These are phyloP conservation scores for Leccinellum rugosiceps DNA, from an alignment of 768 basidiomycete genomes.

Conservation along the genomic window DNA sequence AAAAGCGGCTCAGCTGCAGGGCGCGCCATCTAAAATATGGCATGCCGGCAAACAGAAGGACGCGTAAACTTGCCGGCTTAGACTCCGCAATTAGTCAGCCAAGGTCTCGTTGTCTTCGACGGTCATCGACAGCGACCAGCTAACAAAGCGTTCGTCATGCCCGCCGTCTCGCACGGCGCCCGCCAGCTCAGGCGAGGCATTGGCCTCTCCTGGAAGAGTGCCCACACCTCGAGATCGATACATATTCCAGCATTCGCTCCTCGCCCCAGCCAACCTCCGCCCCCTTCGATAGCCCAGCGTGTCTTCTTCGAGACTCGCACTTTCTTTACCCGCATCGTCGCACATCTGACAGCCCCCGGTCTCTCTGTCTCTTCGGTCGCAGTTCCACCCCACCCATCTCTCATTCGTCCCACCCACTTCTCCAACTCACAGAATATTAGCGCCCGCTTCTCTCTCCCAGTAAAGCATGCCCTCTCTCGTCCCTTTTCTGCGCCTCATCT, in stretches of 20 bases:
- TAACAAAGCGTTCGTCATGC: conserved; percentile 12
- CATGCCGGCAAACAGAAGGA: too few relatives aligned
- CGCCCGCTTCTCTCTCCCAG: conserved; percentile 54
- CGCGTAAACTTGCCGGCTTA: too few relatives aligned
- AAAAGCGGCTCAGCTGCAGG: too few relatives aligned
- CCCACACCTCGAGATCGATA: conserved; percentile 36
- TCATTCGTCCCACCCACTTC: conserved; percentile 12
- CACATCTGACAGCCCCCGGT: conserved; percentile 58
- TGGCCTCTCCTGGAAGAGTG: neutral
- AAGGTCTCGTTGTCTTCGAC: neutral
- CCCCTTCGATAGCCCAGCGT: conserved; percentile 38
- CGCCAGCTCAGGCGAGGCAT: conserved; percentile 28
- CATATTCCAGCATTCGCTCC: conserved; percentile 43
- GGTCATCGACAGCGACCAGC: neutral
- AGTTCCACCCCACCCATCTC: conserved; percentile 4
- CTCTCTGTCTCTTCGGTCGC: conserved; percentile 28
- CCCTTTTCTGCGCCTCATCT: conserved; percentile 49
- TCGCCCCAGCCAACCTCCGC: conserved; percentile 14
- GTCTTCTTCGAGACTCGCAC: conserved; percentile 52
- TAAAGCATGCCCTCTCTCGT: conserved; percentile 47
- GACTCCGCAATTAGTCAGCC: neutral
- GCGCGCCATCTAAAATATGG: too few relatives aligned
- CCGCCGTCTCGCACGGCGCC: conserved; percentile 22
- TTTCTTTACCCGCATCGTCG: conserved; percentile 53
- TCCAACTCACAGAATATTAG: conserved; percentile 41